phyloP scores from a whole-genome alignment of 1,284 basidiomycete species.

The Puccinia polysora region DNA sequence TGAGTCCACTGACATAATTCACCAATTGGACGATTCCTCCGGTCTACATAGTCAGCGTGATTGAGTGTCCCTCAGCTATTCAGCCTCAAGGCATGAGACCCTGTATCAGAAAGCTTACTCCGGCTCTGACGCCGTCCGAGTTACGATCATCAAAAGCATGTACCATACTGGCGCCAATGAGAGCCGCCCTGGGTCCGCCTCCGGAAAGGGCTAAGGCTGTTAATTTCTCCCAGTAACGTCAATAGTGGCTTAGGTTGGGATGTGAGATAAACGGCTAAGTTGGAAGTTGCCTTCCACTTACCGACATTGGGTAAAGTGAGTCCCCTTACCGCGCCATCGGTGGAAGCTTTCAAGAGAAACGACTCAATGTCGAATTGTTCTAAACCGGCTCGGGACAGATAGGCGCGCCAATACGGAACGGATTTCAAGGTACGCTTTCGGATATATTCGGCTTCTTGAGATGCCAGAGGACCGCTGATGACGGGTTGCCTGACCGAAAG shows the following conservation, averaged over 20 bases:
- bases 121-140: conserved; percentile 11
- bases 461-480: conserved; percentile 17
- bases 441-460: conserved; percentile 35
- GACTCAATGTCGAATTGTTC: conserved; percentile 27
- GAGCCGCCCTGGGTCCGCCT: conserved; percentile 35
- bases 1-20: conserved; percentile 33
- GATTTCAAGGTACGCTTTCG: conserved; percentile 30
- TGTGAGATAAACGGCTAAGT: background rate
- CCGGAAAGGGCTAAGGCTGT: conserved; percentile 33
- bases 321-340: conserved; percentile 12
- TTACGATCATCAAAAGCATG: conserved; percentile 39
- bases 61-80: too few species aligned
- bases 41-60: conserved; percentile 2
- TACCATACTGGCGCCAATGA: conserved; percentile 29
- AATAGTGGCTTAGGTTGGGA: background rate
- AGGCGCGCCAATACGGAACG: conserved; percentile 28
- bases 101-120: background rate
- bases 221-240: background rate
- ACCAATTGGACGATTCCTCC: conserved; percentile 36
- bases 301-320: conserved; percentile 34
- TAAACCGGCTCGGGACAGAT: conserved; percentile 26
- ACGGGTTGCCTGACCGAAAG: conserved; percentile 19
- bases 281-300: too few species aligned
- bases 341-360: conserved; percentile 25
- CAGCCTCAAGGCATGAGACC: too few species aligned